phyloP scores from a whole-genome alignment of 148 eudicot species.

The Chenopodium berlandieri region DNA sequence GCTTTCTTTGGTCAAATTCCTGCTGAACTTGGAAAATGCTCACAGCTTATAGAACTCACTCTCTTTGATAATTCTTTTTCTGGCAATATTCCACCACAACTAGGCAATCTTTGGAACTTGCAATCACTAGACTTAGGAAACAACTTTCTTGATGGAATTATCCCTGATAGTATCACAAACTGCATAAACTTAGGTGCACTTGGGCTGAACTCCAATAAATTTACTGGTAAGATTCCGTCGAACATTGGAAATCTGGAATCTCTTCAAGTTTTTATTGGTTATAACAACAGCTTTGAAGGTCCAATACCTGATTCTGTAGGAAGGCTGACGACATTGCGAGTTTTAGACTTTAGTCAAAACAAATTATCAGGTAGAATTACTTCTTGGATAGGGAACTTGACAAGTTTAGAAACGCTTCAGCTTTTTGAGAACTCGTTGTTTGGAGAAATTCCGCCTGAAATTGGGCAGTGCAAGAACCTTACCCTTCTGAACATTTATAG shows the following conservation, averaged over 20 bases:
- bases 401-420: conserved; percentile 49
- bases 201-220: conserved; percentile 41
- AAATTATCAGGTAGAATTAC: conserved; percentile 55
- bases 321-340: conserved; percentile 36
- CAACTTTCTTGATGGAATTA: conserved; percentile 56
- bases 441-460: conserved; percentile 60
- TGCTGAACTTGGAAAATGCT: conserved; percentile 48
- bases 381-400: conserved; percentile 54
- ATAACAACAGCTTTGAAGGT: conserved; percentile 51
- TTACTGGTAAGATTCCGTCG: conserved; percentile 59
- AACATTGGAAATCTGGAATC: conserved; percentile 54
- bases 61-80: conserved; percentile 55
- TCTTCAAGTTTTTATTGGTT: conserved; percentile 48
- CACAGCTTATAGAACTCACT: conserved; percentile 40
- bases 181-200: conserved; percentile 48
- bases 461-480: conserved; percentile 58
- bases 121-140: conserved; percentile 47
- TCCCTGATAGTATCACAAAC: conserved; percentile 59
- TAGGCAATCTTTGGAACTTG: conserved; percentile 53
- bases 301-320: conserved; percentile 63
- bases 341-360: conserved; percentile 55
- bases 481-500: conserved; percentile 38
- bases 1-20: conserved; percentile 63
- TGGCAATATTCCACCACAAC: conserved; percentile 51
- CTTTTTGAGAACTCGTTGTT: conserved; percentile 46